Conservation (phyloP, 2,329 filamentous ascomycete genomes). For the Aspergillus awamori region DNA sequence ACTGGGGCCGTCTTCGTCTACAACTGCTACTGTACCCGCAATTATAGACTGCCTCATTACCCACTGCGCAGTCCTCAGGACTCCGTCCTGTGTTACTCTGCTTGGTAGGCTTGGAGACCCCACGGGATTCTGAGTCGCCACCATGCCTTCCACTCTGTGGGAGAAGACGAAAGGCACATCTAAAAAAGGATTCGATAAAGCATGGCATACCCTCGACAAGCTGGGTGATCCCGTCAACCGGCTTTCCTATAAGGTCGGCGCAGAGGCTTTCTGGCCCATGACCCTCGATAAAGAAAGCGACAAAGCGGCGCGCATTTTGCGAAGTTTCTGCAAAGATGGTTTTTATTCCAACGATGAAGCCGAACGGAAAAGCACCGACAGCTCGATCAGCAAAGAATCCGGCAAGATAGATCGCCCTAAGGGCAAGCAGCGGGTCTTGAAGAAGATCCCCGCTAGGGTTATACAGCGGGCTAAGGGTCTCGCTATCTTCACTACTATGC, state of each 20-base stretch:
- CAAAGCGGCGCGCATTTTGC: slow-evolving; percentile 85
- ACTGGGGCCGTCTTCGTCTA: slow-evolving; percentile 20
- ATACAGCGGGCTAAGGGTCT: slow-evolving; percentile 88
- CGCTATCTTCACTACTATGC: slow-evolving; percentile 94
- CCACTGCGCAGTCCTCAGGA: not conserved
- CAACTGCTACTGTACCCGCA: not conserved
- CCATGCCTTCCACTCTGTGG: slow-evolving; percentile 58
- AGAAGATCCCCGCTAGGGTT: slow-evolving; percentile 84
- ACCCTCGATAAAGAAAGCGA: slow-evolving; percentile 86
- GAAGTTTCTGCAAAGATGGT: slow-evolving; percentile 84
- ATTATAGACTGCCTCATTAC: slow-evolving; percentile 15
- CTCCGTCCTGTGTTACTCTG: slow-evolving; percentile 4
- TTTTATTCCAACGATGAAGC: slow-evolving; percentile 66
- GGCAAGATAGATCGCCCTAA: slow-evolving; percentile 57
- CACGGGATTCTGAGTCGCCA: slow-evolving; percentile 12
- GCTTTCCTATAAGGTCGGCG: slow-evolving; percentile 77
- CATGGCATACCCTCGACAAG: slow-evolving; percentile 69
- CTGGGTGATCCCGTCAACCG: slow-evolving; percentile 76
- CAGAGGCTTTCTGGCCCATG: slow-evolving; percentile 82
- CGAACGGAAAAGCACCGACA: slow-evolving; percentile 41
- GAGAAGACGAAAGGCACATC: slow-evolving; percentile 55
- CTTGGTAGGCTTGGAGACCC: not conserved
- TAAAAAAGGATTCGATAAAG: slow-evolving; percentile 73
- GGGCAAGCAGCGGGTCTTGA: slow-evolving; percentile 66
- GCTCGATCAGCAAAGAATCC: slow-evolving; percentile 24